These are phyloP conservation scores for Leccinum subrobustum DNA, from an alignment of 1,284 basidiomycete genomes.

Conservation along the genomic window DNA sequence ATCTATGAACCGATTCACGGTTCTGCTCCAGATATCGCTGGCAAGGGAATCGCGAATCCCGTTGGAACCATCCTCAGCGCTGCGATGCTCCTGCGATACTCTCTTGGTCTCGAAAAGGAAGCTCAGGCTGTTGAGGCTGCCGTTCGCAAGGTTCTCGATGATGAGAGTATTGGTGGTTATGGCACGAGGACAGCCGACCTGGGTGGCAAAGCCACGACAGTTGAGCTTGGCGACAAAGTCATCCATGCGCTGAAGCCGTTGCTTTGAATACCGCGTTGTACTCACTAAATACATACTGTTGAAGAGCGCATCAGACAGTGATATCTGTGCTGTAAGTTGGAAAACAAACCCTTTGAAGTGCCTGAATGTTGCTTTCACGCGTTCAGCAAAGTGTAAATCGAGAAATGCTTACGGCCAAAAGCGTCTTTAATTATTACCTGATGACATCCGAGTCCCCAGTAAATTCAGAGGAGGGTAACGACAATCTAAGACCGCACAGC, in stretches of 20 bases:
- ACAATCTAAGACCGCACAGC: not conserved
- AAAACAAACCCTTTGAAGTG: not conserved
- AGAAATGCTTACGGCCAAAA: not conserved
- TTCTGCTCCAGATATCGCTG: conserved; percentile 96
- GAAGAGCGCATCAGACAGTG: not conserved
- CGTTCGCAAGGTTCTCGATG: conserved; percentile 87
- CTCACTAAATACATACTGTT: not conserved
- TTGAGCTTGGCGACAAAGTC: conserved; percentile 83
- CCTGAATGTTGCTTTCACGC: not conserved
- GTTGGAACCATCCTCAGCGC: conserved; percentile 97
- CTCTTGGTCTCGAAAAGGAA: conserved; percentile 82
- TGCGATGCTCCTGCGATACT: conserved; percentile 94
- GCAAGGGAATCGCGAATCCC: conserved; percentile 94
- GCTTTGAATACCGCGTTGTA: conserved; percentile 38
- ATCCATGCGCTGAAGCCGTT: conserved; percentile 73
- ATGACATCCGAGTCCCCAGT: not conserved
- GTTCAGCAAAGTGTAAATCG: not conserved
- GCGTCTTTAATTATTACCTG: not conserved
- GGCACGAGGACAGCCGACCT: conserved; percentile 88
- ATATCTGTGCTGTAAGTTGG: not conserved
- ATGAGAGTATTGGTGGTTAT: conserved; percentile 66
- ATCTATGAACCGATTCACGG: conserved; percentile 97
- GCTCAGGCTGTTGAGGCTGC: conserved; percentile 87
- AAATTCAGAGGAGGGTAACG: not conserved
- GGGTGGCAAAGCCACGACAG: conserved; percentile 75